Evolutionary conservation across 2,329 filamentous ascomycete genomes (phyloP).

Genomic region (Rasamsonia emersonii): DNA sequence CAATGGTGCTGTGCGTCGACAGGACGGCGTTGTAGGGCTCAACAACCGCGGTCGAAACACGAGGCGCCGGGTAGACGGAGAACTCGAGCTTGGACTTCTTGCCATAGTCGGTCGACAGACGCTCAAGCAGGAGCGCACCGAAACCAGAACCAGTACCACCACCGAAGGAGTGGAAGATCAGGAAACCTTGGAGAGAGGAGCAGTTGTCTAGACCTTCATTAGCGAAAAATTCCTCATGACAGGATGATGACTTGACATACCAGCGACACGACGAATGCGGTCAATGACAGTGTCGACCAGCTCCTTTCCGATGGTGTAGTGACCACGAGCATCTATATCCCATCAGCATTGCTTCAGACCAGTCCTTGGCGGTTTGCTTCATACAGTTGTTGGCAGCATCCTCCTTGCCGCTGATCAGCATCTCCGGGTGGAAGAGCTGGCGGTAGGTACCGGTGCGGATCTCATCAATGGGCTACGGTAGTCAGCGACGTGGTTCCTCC

Average conservation of each 20-base stretch:
- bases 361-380: constrained; percentile 9
- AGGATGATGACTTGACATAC: constrained; percentile 29
- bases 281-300: constrained; percentile 56
- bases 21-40: constrained; percentile 58
- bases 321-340: constrained; percentile 53
- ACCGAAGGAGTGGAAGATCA: constrained; percentile 62
- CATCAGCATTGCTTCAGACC: constrained; percentile 10
- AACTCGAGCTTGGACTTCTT: constrained; percentile 64
- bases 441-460: constrained; percentile 56
- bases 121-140: constrained; percentile 56
- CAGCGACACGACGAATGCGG: constrained; percentile 55
- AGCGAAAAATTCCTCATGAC: not conserved
- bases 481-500: constrained; percentile 9
- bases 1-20: constrained; percentile 53
- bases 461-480: constrained; percentile 52
- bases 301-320: constrained; percentile 62
- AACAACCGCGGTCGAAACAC: constrained; percentile 57
- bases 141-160: constrained; percentile 61
- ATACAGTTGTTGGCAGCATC: constrained; percentile 61
- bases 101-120: constrained; percentile 55
- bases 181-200: constrained; percentile 56
- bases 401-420: constrained; percentile 60
- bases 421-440: constrained; percentile 57
- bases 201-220: constrained; percentile 47
- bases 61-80: constrained; percentile 56